These are phyloP conservation scores for Rhododendron vialii DNA, from an alignment of 148 eudicot species.

Conservation along the genomic window DNA sequence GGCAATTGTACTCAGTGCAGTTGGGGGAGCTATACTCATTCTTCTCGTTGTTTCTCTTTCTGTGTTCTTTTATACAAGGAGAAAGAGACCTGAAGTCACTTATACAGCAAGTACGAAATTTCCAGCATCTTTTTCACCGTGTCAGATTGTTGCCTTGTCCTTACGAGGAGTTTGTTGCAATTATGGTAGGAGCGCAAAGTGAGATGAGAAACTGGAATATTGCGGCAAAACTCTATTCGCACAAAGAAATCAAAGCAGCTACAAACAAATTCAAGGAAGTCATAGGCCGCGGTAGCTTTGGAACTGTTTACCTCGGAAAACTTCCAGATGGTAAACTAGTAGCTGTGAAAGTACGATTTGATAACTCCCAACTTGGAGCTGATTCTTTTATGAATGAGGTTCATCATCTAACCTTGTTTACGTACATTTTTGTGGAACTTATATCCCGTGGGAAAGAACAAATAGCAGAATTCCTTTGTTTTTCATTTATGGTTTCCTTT, in stretches of 20 bases:
- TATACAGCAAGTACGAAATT: constrained; percentile 29
- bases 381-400: constrained; percentile 81
- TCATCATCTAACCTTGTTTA: neutral
- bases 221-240: constrained; percentile 55
- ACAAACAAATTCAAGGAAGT: constrained; percentile 66
- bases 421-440: neutral
- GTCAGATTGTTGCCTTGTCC: neutral
- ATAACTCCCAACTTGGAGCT: constrained; percentile 61
- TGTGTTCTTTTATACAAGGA: constrained; percentile 40
- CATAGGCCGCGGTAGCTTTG: constrained; percentile 81
- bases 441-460: neutral
- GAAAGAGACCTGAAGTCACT: constrained; percentile 23
- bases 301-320: constrained; percentile 70
- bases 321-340: constrained; percentile 54
- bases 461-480: neutral
- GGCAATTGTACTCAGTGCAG: constrained; percentile 36
- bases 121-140: constrained; percentile 1
- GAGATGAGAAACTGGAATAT: constrained; percentile 45
- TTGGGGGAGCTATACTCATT: constrained; percentile 37
- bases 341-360: constrained; percentile 75
- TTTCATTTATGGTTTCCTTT: neutral
- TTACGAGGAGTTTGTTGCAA: neutral
- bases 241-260: constrained; percentile 66
- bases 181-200: constrained; percentile 27
- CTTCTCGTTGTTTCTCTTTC: constrained; percentile 24